These are phyloP conservation scores for Phytopythium chamaehyphon DNA, from an alignment of 352 stramenopile genomes.

Conservation along the genomic window DNA sequence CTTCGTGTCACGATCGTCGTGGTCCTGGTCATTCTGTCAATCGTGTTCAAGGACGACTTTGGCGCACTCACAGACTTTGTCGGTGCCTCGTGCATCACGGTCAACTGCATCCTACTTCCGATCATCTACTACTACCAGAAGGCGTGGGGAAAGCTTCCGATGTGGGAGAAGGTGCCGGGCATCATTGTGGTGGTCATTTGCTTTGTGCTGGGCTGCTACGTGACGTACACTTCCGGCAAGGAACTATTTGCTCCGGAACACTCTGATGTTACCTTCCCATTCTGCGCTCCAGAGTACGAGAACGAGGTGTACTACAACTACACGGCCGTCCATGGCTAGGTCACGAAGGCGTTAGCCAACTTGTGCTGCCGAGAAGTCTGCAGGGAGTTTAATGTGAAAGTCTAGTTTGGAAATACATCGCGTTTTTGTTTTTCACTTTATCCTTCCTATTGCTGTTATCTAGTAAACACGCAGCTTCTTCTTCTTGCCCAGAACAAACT, in stretches of 20 bases:
- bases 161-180: conserved; percentile 23
- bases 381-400: no score
- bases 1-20: conserved; percentile 31
- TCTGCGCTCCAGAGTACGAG: conserved; percentile 27
- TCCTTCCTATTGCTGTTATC: neutral
- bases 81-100: conserved; percentile 35
- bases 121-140: conserved; percentile 38
- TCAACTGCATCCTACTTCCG: conserved; percentile 43
- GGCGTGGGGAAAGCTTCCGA: conserved; percentile 15
- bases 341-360: no score
- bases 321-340: conserved; percentile 15
- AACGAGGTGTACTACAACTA: conserved; percentile 40
- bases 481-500: conserved; percentile 17
- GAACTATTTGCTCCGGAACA: conserved; percentile 20
- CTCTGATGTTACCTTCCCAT: conserved; percentile 23
- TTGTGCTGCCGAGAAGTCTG: no score
- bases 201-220: conserved; percentile 26
- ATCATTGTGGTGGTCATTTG: conserved; percentile 20
- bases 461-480: conserved; percentile 9
- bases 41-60: conserved; percentile 45
- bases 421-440: no score
- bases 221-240: conserved; percentile 25
- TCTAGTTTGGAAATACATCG: no score
- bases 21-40: conserved; percentile 26
- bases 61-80: conserved; percentile 35